phyloP scores from a whole-genome alignment of 2,329 filamentous ascomycete genomes.

The Stagonosporopsis rhizophila region DNA sequence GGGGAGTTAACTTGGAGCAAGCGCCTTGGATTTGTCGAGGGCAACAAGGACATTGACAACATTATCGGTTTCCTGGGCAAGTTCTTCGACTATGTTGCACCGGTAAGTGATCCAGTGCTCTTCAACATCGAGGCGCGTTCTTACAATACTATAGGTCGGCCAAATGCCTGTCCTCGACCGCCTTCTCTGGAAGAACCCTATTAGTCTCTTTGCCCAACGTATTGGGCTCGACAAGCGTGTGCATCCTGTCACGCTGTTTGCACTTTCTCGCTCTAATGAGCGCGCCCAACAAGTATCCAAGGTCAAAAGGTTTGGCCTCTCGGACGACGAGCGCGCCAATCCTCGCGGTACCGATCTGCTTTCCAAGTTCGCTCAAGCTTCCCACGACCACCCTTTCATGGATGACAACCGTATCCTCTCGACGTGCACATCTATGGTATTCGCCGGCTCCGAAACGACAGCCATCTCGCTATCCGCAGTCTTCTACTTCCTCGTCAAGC shows the following conservation, averaged over 20 bases:
- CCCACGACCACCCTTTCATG: conserved; percentile 74
- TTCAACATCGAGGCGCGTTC: neutral
- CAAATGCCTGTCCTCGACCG: conserved; percentile 77
- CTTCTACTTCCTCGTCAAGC: conserved; percentile 76
- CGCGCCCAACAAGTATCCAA: conserved; percentile 63
- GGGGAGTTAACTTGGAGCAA: conserved; percentile 80
- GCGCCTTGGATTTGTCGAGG: conserved; percentile 76
- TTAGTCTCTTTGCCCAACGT: conserved; percentile 72
- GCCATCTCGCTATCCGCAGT: conserved; percentile 75
- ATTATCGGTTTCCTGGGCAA: conserved; percentile 70
- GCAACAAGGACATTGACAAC: conserved; percentile 76
- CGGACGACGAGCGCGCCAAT: conserved; percentile 39
- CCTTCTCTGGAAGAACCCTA: conserved; percentile 75
- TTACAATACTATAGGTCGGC: conserved; percentile 61
- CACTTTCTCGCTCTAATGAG: conserved; percentile 70
- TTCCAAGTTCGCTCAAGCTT: conserved; percentile 74
- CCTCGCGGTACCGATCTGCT: conserved; percentile 64
- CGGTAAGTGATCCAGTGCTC: conserved; percentile 55
- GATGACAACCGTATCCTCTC: conserved; percentile 72
- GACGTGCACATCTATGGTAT: conserved; percentile 73
- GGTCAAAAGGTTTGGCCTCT: conserved; percentile 53
- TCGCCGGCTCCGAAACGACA: conserved; percentile 81
- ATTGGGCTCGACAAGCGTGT: conserved; percentile 72
- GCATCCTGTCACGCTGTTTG: conserved; percentile 77
- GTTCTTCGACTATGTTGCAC: conserved; percentile 74